Conservation (phyloP, 1,284 basidiomycete genomes). For the Hemileia vastatrix region DNA sequence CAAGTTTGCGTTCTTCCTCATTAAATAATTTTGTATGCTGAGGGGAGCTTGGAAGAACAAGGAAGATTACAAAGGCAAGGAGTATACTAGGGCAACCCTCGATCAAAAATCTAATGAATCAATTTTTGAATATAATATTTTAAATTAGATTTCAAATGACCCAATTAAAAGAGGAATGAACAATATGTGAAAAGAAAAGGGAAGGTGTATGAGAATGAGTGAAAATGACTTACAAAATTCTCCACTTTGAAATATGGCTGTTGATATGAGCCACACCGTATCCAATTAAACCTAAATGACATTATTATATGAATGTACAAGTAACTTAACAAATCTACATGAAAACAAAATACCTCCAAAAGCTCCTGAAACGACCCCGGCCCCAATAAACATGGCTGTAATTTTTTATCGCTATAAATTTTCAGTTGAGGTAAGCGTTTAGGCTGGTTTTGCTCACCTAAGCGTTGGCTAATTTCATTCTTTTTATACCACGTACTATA, state of each 20-base stretch:
- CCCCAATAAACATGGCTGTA: constrained; percentile 69
- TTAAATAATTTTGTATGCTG: constrained; percentile 62
- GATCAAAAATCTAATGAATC: constrained; percentile 65
- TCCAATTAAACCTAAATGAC: constrained; percentile 60
- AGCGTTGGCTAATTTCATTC: constrained; percentile 58
- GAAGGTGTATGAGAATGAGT: too few species aligned
- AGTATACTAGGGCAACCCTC: constrained; percentile 61
- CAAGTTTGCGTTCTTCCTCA: constrained; percentile 62
- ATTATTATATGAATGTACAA: too few species aligned
- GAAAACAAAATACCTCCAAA: too few species aligned
- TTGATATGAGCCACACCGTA: constrained; percentile 59
- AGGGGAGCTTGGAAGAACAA: constrained; percentile 64
- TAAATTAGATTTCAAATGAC: too few species aligned
- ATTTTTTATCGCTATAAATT: too few species aligned
- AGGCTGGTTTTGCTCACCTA: too few species aligned
- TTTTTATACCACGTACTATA: constrained; percentile 68
- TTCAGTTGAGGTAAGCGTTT: too few species aligned
- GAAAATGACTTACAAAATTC: not conserved
- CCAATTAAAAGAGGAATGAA: constrained; percentile 34
- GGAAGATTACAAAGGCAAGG: constrained; percentile 57
- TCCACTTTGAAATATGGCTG: not conserved
- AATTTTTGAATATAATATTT: constrained; percentile 49
- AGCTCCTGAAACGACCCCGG: constrained; percentile 65
- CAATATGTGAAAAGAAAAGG: too few species aligned
- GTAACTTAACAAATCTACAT: too few species aligned